These are phyloP conservation scores for Tetrapisispora namnaoensis DNA, from an alignment of 805 yeast species.

Conservation along the genomic window DNA sequence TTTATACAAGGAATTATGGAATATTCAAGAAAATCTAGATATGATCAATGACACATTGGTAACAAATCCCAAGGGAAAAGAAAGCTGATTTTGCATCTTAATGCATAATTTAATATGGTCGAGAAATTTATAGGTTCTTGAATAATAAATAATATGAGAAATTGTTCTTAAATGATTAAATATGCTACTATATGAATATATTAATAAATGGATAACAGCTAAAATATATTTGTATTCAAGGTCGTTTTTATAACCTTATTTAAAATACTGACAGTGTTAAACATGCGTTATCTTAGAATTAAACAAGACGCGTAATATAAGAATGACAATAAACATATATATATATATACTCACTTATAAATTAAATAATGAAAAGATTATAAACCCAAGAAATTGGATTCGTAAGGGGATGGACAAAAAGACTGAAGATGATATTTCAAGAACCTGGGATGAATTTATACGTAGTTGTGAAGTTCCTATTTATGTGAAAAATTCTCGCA, in stretches of 20 bases:
- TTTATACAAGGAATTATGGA: conserved; percentile 77
- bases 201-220: no score
- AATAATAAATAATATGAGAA: no score
- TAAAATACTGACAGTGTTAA: no score
- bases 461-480: neutral
- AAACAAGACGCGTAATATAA: neutral
- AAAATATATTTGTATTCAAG: no score
- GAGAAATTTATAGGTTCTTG: no score
- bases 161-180: no score
- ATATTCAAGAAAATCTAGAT: conserved; percentile 76
- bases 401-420: neutral
- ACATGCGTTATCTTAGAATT: no score
- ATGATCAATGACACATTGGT: conserved; percentile 32
- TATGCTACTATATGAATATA: no score
- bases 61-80: conserved; percentile 16
- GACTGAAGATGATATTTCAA: neutral
- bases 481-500: neutral
- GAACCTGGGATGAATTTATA: neutral
- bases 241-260: no score
- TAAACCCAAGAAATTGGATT: neutral
- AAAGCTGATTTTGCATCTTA: neutral
- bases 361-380: no score
- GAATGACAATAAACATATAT: neutral
- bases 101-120: no score
- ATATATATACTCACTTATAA: neutral